Base-by-base conservation (phyloP, 768 basidiomycete genomes). In the Tulasnella calospora region DNA sequence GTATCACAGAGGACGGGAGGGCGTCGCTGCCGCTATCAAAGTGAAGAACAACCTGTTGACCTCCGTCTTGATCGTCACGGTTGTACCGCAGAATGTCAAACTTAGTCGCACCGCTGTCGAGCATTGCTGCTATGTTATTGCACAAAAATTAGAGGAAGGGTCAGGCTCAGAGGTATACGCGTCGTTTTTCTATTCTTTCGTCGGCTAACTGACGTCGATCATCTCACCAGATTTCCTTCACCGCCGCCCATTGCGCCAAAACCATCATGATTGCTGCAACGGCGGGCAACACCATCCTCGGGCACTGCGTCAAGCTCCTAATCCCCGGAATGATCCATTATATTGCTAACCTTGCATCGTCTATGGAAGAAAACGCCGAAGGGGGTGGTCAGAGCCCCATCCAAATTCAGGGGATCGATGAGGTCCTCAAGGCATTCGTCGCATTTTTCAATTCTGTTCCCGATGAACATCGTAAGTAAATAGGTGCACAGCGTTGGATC, bases 21-120 rank as follows among this genome's bases (percentile, higher is more conserved):
- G 95, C 0, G 81, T 87, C 0, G 90, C 93, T 13, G 92, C 93
- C 2, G 85, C 89, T 2, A 90, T 91, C 83, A 98, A 98, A 85
- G 87, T 93, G 83, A 96, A 95, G 85, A 94, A 91, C 82, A 99
- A 98, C 83, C 87, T 98, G 79, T 85, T 99, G 17, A 94, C 94
- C 0, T 87, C 92, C 0, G 95, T 95, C 1, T 88, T 99, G 6
- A 87, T 98, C 73, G 83, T 99, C 61, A 97, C 96, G 0, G 89
- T 92, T 33, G 85, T 95, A 1, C 93, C 94, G 0, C 80, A 89
- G 0, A 86, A 86, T 17, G 87, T 91, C 23, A 89, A 89, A 83
- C 84, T 98, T 41, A 91, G 94, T 70, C 88, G 89, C 71, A 88
- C 90, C 2, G 90, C 92, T 27, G 86, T 98, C 36, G 96, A 97